Evolutionary conservation across 1,284 basidiomycete species (phyloP).

Genomic region (Rugosomyces carneus): DNA sequence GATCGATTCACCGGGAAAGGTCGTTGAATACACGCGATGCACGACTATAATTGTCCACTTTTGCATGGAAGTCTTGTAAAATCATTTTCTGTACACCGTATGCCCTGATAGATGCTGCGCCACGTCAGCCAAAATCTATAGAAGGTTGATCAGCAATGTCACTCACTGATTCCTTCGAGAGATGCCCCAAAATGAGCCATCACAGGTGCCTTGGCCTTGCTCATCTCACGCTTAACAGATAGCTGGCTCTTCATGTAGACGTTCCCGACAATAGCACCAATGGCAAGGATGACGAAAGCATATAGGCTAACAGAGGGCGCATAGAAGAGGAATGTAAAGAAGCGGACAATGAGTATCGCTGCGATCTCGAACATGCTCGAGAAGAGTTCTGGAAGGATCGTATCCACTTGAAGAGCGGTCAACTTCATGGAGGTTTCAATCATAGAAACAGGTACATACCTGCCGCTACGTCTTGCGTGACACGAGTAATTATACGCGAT

Average conservation of each 20-base stretch:
- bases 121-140: too few relatives aligned
- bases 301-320: constrained; percentile 26
- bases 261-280: constrained; percentile 28
- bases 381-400: constrained; percentile 21
- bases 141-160: too few relatives aligned
- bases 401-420: constrained; percentile 19
- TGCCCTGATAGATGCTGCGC: constrained; percentile 49
- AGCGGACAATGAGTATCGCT: constrained; percentile 22
- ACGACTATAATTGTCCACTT: constrained; percentile 35
- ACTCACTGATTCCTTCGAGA: constrained; percentile 55
- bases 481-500: constrained; percentile 47
- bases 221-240: constrained; percentile 69
- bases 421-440: neutral
- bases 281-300: constrained; percentile 20
- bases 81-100: constrained; percentile 34
- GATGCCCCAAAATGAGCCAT: constrained; percentile 65
- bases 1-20: constrained; percentile 25
- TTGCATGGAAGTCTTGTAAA: constrained; percentile 25
- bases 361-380: constrained; percentile 24
- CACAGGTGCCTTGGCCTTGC: constrained; percentile 60
- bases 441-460: constrained; percentile 2
- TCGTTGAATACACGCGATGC: constrained; percentile 33
- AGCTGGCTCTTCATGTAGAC: constrained; percentile 68
- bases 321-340: constrained; percentile 23
- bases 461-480: constrained; percentile 46